These are phyloP conservation scores for Parastagonospora nodorum DNA, from an alignment of 2,329 filamentous ascomycete genomes.

Conservation along the genomic window DNA sequence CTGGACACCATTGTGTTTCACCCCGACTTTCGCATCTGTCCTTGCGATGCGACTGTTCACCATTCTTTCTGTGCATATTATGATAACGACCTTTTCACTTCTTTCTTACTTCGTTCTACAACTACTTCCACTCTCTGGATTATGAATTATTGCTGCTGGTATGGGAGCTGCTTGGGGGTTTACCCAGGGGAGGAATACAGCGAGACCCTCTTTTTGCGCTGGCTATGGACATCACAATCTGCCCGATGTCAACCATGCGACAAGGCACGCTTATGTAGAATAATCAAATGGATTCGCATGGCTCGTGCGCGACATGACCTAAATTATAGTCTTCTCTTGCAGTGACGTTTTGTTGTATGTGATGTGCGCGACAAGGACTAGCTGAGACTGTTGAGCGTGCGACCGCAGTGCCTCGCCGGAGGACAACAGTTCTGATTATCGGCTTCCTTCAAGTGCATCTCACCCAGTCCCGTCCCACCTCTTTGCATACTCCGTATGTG, in stretches of 20 bases:
- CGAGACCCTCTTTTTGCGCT: slow-evolving; percentile 13
- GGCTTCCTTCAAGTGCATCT: too few species aligned
- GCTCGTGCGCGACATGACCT: slow-evolving; percentile 24
- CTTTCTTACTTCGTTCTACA: slow-evolving; percentile 16
- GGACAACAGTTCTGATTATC: too few species aligned
- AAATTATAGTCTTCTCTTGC: too few species aligned
- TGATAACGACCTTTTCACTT: slow-evolving; percentile 26
- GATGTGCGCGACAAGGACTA: too few species aligned
- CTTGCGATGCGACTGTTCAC: not conserved
- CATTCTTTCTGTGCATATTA: slow-evolving; percentile 38
- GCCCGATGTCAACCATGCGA: slow-evolving; percentile 16
- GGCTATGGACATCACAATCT: slow-evolving; percentile 7
- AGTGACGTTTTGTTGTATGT: too few species aligned
- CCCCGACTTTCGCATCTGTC: slow-evolving; percentile 3
- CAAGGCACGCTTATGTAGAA: slow-evolving; percentile 29
- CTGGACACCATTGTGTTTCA: slow-evolving; percentile 14
- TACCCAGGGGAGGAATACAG: slow-evolving; percentile 4
- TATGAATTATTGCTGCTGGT: slow-evolving; percentile 25
- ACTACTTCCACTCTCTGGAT: slow-evolving; percentile 6
- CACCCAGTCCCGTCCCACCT: too few species aligned
- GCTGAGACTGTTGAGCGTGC: too few species aligned
- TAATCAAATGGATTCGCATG: slow-evolving; percentile 23
- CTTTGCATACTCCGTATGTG: too few species aligned
- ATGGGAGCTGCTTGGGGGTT: slow-evolving; percentile 10
- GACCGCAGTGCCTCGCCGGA: too few species aligned